Evolutionary conservation across 371 early-diverging fungal species (phyloP), one percentile per base, ranked within the genome.

Genomic region (Dichotomocladium elegans): DNA sequence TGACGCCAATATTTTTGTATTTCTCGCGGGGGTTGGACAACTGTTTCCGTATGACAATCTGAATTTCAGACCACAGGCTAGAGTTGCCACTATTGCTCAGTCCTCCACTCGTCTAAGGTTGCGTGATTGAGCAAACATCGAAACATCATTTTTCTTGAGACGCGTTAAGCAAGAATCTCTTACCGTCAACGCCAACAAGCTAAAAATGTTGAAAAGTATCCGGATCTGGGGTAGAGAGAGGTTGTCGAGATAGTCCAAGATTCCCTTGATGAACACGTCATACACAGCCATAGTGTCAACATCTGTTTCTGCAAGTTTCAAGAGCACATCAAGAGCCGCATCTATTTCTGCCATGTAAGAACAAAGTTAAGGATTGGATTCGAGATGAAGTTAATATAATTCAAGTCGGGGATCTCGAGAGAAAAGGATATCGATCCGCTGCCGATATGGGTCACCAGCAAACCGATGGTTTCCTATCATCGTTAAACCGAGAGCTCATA

Each of bases 381-480:
- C n/a, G 26, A 12, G 25, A 27, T 31, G 10, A 10, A 26, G n/a
- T n/a, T 27, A 1, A n/a, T 0, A 26, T 26, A 41, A 31, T 9
- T 19, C 3, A 0, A 33, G n/a, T 45, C 11, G 12, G 14, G 8
- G 8, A 4, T 29, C 29, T 19, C 15, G 21, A 5, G 14, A 12
- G 52, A 61, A 65, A 67, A 67, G 68, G 68, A 67, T 64, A 61
- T 63, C n/a, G 80, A 74, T 7, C 90, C 90, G 53, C 90, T 89
- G 29, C 91, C 92, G 41, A 92, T 83, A 55, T 92, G 91, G n/a
- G 87, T 87, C 0, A 90, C 87, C 26, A 92, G 61, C 2, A 84
- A 82, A 6, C 85, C 90, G 27, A 90, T 66, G 24, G 89, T 84
- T 68, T 92, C 92, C 74, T 72, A 57, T 30, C n/a, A 48, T 21